Evolutionary conservation across 768 basidiomycete species (phyloP).

Genomic region (Fomitopsis serialis): DNA sequence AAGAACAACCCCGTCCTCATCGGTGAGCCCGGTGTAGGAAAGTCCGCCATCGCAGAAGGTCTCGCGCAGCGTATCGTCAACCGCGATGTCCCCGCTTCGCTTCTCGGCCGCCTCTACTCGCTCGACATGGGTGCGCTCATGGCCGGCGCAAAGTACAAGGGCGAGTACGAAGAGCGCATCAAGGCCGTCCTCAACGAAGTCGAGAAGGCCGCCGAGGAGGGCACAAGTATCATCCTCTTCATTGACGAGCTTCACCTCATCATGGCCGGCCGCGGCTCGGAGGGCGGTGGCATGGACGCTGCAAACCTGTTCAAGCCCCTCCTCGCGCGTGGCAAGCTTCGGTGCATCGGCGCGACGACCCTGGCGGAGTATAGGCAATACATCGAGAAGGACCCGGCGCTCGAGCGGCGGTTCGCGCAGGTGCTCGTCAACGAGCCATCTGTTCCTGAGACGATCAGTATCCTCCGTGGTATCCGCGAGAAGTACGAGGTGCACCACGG

Average conservation of each 20-base stretch:
- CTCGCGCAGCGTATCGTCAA: slow-evolving; percentile 94
- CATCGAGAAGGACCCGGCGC: slow-evolving; percentile 88
- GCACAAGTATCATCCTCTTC: slow-evolving; percentile 83
- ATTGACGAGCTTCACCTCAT: slow-evolving; percentile 93
- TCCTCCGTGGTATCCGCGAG: slow-evolving; percentile 89
- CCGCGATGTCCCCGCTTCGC: slow-evolving; percentile 77
- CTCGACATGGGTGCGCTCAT: slow-evolving; percentile 95
- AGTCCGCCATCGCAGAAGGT: slow-evolving; percentile 93
- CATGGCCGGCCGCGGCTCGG: slow-evolving; percentile 81
- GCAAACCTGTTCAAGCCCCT: slow-evolving; percentile 90
- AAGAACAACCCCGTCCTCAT: slow-evolving; percentile 98
- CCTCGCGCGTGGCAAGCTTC: slow-evolving; percentile 76
- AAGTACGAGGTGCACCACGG: slow-evolving; percentile 88
- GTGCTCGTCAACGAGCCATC: slow-evolving; percentile 89
- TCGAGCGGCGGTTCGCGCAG: slow-evolving; percentile 90
- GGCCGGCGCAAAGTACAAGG: slow-evolving; percentile 91
- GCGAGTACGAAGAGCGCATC: slow-evolving; percentile 95
- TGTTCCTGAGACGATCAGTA: slow-evolving; percentile 87
- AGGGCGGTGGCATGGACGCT: slow-evolving; percentile 91
- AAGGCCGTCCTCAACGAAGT: slow-evolving; percentile 90
- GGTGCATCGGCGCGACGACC: slow-evolving; percentile 87
- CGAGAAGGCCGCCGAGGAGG: slow-evolving; percentile 78
- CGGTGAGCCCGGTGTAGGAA: slow-evolving; percentile 93
- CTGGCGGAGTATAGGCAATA: slow-evolving; percentile 89
- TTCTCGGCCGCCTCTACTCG: slow-evolving; percentile 73